Conservation (phyloP, 306 rosid species). For the Quercus ilex region DNA sequence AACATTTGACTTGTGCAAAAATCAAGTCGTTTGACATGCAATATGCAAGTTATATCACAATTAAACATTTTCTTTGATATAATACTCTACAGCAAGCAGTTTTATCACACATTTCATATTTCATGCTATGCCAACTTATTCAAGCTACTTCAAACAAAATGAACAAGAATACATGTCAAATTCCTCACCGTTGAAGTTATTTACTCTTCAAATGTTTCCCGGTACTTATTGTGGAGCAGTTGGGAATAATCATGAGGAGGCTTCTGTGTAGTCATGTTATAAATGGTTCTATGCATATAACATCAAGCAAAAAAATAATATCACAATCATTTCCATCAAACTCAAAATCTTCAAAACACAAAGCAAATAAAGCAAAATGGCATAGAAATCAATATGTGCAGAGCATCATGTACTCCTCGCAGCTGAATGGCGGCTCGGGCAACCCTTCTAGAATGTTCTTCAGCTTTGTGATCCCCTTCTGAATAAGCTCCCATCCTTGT, state of each 20-base stretch:
- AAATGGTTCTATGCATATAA: constrained; percentile 42
- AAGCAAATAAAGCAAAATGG: background rate
- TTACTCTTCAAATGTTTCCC: constrained; percentile 60
- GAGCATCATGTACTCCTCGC: constrained; percentile 39
- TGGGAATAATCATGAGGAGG: constrained; percentile 47
- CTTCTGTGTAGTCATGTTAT: constrained; percentile 62
- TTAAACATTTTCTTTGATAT: background rate
- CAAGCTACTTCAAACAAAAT: background rate
- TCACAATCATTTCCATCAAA: constrained; percentile 6
- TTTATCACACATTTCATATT: background rate
- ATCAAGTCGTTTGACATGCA: no score
- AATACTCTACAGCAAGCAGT: background rate
- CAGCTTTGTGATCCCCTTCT: constrained; percentile 41
- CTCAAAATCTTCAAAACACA: background rate
- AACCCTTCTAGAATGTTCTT: constrained; percentile 42
- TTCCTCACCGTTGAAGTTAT: constrained; percentile 50
- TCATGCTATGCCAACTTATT: background rate
- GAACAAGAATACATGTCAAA: background rate
- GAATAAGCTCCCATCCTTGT: constrained; percentile 37
- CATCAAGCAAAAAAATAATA: background rate
- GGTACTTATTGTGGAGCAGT: constrained; percentile 55
- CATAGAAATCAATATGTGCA: constrained; percentile 38
- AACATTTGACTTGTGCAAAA: no score
- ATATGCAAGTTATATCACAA: background rate
- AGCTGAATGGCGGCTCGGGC: constrained; percentile 24